Evolutionary conservation across 1,139 yeast species (phyloP).

Genomic region (Taiozyma sp.): DNA sequence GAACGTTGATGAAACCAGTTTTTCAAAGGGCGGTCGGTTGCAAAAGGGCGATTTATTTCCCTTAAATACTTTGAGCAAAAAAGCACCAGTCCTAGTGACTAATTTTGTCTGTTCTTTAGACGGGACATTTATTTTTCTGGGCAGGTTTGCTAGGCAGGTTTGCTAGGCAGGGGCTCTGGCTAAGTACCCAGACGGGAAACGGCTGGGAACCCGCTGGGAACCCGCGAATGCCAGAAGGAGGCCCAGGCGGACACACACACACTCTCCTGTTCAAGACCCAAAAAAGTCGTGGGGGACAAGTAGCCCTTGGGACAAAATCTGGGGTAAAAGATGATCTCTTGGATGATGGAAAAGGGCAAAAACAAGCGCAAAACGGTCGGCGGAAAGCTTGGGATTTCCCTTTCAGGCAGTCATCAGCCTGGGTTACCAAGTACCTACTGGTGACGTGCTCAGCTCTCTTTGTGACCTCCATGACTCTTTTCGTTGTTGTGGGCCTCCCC

Average conservation of each 20-base stretch:
- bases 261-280: not conserved
- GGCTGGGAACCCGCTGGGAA: too few relatives aligned
- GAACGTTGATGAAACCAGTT: not conserved
- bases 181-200: too few relatives aligned
- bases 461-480: not conserved
- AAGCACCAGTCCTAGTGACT: not conserved
- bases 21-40: not conserved
- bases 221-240: not conserved
- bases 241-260: not conserved
- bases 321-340: conserved; percentile 3
- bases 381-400: not conserved
- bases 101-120: not conserved
- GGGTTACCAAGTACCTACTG: not conserved
- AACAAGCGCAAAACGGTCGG: not conserved
- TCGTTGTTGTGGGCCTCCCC: not conserved
- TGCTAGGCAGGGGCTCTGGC: not conserved
- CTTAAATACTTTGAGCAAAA: not conserved
- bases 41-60: not conserved
- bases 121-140: not conserved
- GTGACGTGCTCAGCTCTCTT: not conserved
- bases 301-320: conserved; percentile 3
- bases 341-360: not conserved
- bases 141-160: not conserved
- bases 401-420: not conserved
- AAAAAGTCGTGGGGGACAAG: not conserved